Evolutionary conservation across 108 stramenopile genomes (phyloP).

Genomic region (Hondaea fermentalgiana): DNA sequence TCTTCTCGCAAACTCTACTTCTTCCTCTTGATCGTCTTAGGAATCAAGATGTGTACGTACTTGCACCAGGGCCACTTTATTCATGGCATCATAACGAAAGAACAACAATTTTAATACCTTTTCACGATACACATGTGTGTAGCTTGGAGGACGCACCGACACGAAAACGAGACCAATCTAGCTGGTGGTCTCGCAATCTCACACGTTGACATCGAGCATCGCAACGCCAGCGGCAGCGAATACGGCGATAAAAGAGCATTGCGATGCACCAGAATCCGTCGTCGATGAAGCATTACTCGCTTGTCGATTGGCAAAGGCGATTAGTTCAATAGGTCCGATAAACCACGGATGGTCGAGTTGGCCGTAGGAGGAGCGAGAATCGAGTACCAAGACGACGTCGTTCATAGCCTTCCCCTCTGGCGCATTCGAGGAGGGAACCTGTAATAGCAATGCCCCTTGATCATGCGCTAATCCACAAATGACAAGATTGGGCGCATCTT

Average conservation of each 20-base stretch:
- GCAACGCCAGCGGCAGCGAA: neutral
- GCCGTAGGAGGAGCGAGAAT: neutral
- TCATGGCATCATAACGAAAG: too few relatives aligned
- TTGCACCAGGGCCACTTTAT: too few relatives aligned
- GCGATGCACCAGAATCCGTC: neutral
- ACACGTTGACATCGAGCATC: neutral
- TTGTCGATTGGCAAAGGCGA: neutral
- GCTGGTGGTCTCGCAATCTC: neutral
- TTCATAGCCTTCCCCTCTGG: neutral
- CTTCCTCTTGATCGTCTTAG: neutral
- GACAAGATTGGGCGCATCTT: neutral
- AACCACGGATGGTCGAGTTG: neutral
- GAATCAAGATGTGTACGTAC: neutral
- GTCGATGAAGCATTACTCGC: neutral
- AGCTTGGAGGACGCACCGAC: neutral
- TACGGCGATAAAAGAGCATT: neutral
- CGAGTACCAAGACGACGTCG: neutral
- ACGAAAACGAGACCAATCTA: neutral
- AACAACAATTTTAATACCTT: too few relatives aligned
- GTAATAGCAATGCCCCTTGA: neutral
- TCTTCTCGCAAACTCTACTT: neutral
- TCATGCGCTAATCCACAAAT: neutral
- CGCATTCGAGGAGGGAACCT: neutral
- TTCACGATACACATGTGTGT: neutral
- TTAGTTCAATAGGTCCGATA: neutral